phyloP scores from a whole-genome alignment of 129 eudicot species.

The Tagetes erecta region DNA sequence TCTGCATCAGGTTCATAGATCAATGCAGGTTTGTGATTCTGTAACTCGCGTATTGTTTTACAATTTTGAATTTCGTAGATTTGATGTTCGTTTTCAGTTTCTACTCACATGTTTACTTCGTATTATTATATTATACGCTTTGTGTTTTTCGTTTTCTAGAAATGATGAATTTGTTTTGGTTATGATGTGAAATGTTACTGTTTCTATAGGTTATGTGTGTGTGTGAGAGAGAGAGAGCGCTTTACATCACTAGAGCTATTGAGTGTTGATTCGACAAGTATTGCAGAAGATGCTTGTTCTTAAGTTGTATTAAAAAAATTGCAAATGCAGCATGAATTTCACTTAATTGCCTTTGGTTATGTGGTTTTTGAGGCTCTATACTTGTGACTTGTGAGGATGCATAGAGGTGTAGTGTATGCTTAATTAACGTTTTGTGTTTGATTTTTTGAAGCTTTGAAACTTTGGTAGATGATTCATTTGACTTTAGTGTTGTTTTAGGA shows the following conservation, averaged over 20 bases:
- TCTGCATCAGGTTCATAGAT: conserved; percentile 18
- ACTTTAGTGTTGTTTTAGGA: background rate
- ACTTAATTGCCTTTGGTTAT: background rate
- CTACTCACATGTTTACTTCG: background rate
- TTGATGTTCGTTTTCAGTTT: background rate
- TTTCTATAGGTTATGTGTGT: background rate
- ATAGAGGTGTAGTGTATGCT: background rate
- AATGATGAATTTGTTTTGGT: background rate
- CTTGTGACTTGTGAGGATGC: background rate
- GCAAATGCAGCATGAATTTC: background rate
- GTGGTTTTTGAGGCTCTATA: background rate
- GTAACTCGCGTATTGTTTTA: background rate
- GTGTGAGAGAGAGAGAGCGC: background rate
- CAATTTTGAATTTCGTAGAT: conserved; percentile 11
- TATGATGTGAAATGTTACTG: conserved; percentile 11
- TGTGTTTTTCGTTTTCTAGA: background rate
- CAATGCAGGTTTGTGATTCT: conserved; percentile 25
- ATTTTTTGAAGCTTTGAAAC: background rate
- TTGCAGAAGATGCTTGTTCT: background rate
- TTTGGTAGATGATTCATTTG: background rate
- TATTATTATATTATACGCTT: background rate
- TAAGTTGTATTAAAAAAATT: background rate
- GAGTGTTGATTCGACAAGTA: background rate
- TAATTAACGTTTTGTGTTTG: background rate
- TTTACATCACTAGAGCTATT: background rate